Conservation (phyloP, 139 green algal genomes). For the Micromonas pusilla region DNA sequence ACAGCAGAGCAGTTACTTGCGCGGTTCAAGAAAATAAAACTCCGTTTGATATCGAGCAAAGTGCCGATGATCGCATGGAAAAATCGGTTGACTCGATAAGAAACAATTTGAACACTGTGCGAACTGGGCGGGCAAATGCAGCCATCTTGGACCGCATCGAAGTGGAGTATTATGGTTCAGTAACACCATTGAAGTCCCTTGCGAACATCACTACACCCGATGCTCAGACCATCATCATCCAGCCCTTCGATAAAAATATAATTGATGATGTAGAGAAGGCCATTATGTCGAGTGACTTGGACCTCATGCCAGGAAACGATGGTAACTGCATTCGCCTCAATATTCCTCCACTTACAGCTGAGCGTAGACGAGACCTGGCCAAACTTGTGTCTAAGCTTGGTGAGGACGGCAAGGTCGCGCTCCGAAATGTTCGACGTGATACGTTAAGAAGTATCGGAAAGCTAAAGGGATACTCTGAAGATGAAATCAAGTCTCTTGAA, state of each 20-base stretch:
- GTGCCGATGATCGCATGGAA: slow-evolving; percentile 21
- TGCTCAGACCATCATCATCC: slow-evolving; percentile 67
- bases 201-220: slow-evolving; percentile 79
- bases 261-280: slow-evolving; percentile 59
- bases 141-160: slow-evolving; percentile 83
- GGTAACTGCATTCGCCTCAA: slow-evolving; percentile 84
- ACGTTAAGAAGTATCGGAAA: slow-evolving; percentile 73
- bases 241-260: slow-evolving; percentile 78
- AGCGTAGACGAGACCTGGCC: slow-evolving; percentile 72
- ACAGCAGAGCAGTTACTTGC: no score
- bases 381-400: slow-evolving; percentile 67
- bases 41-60: slow-evolving; percentile 5
- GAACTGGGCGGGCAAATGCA: slow-evolving; percentile 82
- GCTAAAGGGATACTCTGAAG: slow-evolving; percentile 64
- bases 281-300: slow-evolving; percentile 71
- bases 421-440: slow-evolving; percentile 84
- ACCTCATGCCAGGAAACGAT: slow-evolving; percentile 90
- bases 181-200: slow-evolving; percentile 75
- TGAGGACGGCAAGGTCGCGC: slow-evolving; percentile 84
- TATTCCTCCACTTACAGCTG: slow-evolving; percentile 82
- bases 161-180: slow-evolving; percentile 86
- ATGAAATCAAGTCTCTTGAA: slow-evolving; percentile 71
- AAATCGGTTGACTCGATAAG: slow-evolving; percentile 19
- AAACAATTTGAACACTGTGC: slow-evolving; percentile 73
- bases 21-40: no score